Conservation (phyloP, 768 basidiomycete genomes). For the Candolleomyces efflorescens region DNA sequence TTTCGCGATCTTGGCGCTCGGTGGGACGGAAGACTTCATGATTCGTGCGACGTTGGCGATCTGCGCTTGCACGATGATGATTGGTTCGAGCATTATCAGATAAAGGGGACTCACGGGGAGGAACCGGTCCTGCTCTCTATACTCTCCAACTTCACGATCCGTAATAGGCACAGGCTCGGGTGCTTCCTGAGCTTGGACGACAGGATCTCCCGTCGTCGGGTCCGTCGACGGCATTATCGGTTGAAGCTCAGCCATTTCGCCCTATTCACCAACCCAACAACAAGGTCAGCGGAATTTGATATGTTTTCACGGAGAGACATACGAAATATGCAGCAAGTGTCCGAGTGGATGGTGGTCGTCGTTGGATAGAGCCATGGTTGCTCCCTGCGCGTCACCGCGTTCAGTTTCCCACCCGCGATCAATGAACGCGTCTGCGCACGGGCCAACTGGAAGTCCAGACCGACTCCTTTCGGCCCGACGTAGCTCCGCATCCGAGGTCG, state of each 20-base stretch:
- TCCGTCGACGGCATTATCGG: conserved; percentile 1
- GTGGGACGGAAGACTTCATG: conserved; percentile 90
- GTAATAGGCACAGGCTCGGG: conserved; percentile 59
- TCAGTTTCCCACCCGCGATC: too few species aligned
- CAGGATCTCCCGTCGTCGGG: background rate
- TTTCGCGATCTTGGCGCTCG: conserved; percentile 93
- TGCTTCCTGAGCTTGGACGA: conserved; percentile 10
- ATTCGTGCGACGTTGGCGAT: conserved; percentile 98
- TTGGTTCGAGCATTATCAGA: background rate
- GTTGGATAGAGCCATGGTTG: too few species aligned
- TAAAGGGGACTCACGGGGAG: conserved; percentile 62
- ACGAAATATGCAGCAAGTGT: too few species aligned
- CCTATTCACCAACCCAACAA: too few species aligned
- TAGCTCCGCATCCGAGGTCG: too few species aligned
- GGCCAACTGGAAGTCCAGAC: too few species aligned
- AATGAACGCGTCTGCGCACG: too few species aligned
- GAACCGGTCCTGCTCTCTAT: conserved; percentile 92
- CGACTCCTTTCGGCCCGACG: too few species aligned
- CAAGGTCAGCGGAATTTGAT: too few species aligned
- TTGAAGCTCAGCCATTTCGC: conserved; percentile 1
- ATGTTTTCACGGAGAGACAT: too few species aligned
- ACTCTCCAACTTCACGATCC: conserved; percentile 91
- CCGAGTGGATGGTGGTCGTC: too few species aligned
- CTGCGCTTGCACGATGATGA: conserved; percentile 32
- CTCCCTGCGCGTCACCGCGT: too few species aligned